Evolutionary conservation across 805 yeast genomes (phyloP).

Genomic region (Candida ortonii): DNA sequence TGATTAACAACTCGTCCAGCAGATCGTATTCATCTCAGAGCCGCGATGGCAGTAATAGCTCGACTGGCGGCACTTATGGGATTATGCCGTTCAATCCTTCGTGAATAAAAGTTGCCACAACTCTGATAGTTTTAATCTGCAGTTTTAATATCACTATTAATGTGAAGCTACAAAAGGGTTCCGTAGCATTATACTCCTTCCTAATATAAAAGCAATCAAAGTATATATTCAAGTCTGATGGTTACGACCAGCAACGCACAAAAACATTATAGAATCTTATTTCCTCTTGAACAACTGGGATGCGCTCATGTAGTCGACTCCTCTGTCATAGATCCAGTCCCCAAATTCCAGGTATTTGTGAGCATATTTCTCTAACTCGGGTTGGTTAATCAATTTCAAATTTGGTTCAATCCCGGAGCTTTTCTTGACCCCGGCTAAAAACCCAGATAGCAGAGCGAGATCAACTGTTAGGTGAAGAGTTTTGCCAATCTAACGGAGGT

Average conservation of each 20-base stretch:
- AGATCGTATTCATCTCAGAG: slow-evolving; percentile 3
- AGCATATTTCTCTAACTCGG: slow-evolving; percentile 49
- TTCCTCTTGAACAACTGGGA: slow-evolving; percentile 72
- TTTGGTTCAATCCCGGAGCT: slow-evolving; percentile 68
- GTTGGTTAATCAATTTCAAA: slow-evolving; percentile 43
- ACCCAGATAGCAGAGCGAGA: slow-evolving; percentile 59
- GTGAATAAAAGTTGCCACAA: slow-evolving; percentile 3
- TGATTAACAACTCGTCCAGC: slow-evolving; percentile 20
- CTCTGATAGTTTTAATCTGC: no score
- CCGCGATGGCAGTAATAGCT: slow-evolving; percentile 5
- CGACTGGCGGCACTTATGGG: slow-evolving; percentile 20
- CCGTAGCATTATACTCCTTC: no score
- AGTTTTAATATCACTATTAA: no score
- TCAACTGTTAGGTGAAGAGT: slow-evolving; percentile 57
- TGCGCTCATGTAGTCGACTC: slow-evolving; percentile 64
- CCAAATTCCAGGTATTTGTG: slow-evolving; percentile 76
- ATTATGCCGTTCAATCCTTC: slow-evolving; percentile 35
- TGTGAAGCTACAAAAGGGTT: no score
- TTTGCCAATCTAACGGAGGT: slow-evolving; percentile 40
- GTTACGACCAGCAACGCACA: neutral
- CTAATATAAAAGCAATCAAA: no score
- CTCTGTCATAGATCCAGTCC: slow-evolving; percentile 75
- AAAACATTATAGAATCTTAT: slow-evolving; percentile 20
- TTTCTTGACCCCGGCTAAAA: slow-evolving; percentile 70
- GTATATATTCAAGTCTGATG: neutral